Percentiles rank a stretch among this genome's conserved stretches.
phyloP scores from a whole-genome alignment of 495 filamentous ascomycete species.

The Evernia prunastri region DNA sequence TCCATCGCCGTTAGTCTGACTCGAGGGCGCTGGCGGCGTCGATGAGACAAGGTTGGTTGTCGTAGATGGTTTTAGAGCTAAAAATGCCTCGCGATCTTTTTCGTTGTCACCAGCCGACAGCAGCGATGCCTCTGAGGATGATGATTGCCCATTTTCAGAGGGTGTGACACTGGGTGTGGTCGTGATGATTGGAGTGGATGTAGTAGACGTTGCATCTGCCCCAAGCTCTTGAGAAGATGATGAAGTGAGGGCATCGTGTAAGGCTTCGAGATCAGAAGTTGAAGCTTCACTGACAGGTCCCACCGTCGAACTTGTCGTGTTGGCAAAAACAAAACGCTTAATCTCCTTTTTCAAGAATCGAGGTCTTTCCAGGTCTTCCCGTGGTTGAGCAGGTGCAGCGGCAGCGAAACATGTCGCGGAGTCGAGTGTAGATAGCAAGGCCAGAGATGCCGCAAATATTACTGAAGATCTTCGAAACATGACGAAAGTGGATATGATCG shows the following conservation, averaged over 20 bases:
- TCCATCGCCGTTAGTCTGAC: not conserved
- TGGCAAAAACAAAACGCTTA: conserved; percentile 42
- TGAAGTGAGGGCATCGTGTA: not conserved
- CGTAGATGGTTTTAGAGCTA: not conserved
- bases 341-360: conserved; percentile 56
- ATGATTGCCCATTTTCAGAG: conserved; percentile 1
- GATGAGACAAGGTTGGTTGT: not conserved
- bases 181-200: not conserved
- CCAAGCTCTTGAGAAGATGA: not conserved
- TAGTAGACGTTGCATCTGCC: not conserved
- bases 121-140: not conserved
- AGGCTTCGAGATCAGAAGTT: conserved; percentile 8
- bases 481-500: conserved; percentile 3
- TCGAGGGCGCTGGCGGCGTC: not conserved
- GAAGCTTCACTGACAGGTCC: not conserved
- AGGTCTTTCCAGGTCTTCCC: conserved; percentile 35
- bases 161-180: not conserved
- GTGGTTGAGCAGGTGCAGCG: conserved; percentile 22
- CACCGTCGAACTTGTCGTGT: conserved; percentile 37
- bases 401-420: conserved; percentile 33
- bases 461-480: conserved; percentile 44
- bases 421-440: conserved; percentile 45
- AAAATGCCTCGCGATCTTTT: not conserved
- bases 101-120: not conserved
- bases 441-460: conserved; percentile 44